These are phyloP conservation scores for Penicillium sp. DNA, from an alignment of 2,329 filamentous ascomycete genomes.

Conservation along the genomic window DNA sequence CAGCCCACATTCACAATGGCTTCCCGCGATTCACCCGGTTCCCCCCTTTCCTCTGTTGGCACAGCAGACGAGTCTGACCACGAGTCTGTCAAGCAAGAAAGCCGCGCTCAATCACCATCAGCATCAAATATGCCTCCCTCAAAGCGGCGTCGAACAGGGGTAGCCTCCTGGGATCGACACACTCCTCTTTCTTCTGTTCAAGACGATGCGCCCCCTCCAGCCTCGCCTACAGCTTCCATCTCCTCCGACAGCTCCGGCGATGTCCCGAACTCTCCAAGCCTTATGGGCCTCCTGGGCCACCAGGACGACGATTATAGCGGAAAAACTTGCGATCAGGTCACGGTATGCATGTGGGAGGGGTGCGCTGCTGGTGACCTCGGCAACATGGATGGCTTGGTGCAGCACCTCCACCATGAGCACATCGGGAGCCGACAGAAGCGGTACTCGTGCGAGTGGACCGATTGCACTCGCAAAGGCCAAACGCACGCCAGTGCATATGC, in stretches of 20 bases:
- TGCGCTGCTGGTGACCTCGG: slow-evolving; percentile 69
- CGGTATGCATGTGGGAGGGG: slow-evolving; percentile 74
- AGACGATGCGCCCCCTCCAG: slow-evolving; percentile 39
- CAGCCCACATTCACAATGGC: slow-evolving; percentile 38
- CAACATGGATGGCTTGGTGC: slow-evolving; percentile 79
- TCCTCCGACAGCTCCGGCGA: slow-evolving; percentile 90
- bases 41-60: slow-evolving; percentile 64
- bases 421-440: slow-evolving; percentile 93
- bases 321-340: slow-evolving; percentile 71
- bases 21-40: slow-evolving; percentile 55
- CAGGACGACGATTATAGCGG: slow-evolving; percentile 67
- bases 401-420: slow-evolving; percentile 88
- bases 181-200: slow-evolving; percentile 50
- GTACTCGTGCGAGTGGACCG: slow-evolving; percentile 97
- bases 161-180: slow-evolving; percentile 48
- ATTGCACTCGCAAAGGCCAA: slow-evolving; percentile 83
- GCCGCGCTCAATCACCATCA: slow-evolving; percentile 48
- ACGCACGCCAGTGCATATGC: slow-evolving; percentile 95
- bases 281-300: slow-evolving; percentile 39
- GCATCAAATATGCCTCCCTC: slow-evolving; percentile 45
- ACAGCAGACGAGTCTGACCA: slow-evolving; percentile 59
- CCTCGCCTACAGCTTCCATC: slow-evolving; percentile 66
- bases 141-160: slow-evolving; percentile 50
- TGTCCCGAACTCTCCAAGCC: slow-evolving; percentile 70
- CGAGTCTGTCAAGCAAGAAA: slow-evolving; percentile 57